Conservation (phyloP, 164 flowering plant species). For the Stephania cephalantha region DNA sequence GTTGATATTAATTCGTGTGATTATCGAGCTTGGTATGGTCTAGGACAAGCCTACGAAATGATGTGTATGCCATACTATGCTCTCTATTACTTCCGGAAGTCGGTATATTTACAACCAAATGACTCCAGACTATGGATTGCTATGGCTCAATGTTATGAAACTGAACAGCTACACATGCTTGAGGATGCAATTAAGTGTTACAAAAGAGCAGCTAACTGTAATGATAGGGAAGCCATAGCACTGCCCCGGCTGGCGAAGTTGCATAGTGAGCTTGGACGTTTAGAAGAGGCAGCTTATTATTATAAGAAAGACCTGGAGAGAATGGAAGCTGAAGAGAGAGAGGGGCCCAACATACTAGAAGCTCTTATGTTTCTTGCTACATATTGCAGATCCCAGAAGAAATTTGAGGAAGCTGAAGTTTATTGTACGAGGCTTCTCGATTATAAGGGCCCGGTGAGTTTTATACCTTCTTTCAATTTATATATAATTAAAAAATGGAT, state of each 20-base stretch:
- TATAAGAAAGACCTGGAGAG: conserved; percentile 88
- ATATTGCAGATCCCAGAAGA: conserved; percentile 52
- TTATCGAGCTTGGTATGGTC: conserved; percentile 99
- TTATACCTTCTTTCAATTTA: neutral
- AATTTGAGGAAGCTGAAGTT: conserved; percentile 79
- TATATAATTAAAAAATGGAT: neutral
- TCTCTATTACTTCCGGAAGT: conserved; percentile 75
- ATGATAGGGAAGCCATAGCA: conserved; percentile 92
- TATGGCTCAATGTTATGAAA: conserved; percentile 94
- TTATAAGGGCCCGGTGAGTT: conserved; percentile 88
- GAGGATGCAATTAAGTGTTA: conserved; percentile 97
- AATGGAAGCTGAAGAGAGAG: conserved; percentile 92
- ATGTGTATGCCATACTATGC: conserved; percentile 95
- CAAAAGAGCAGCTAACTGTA: conserved; percentile 67
- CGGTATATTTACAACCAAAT: conserved; percentile 81
- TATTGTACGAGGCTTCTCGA: conserved; percentile 88
- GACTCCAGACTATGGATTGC: conserved; percentile 95
- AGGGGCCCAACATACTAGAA: conserved; percentile 87
- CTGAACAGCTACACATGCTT: conserved; percentile 80
- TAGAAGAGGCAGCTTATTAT: conserved; percentile 85
- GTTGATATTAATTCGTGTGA: conserved; percentile 90
- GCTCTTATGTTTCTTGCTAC: conserved; percentile 78
- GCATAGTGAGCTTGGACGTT: conserved; percentile 60
- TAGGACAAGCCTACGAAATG: conserved; percentile 98
- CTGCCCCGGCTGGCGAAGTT: conserved; percentile 82